A percentile compares a stretch with the other conserved stretches of the same genome.
These are phyloP conservation scores for Colletotrichum camelliae DNA, from an alignment of 2,329 filamentous ascomycete species.

Conservation along the genomic window DNA sequence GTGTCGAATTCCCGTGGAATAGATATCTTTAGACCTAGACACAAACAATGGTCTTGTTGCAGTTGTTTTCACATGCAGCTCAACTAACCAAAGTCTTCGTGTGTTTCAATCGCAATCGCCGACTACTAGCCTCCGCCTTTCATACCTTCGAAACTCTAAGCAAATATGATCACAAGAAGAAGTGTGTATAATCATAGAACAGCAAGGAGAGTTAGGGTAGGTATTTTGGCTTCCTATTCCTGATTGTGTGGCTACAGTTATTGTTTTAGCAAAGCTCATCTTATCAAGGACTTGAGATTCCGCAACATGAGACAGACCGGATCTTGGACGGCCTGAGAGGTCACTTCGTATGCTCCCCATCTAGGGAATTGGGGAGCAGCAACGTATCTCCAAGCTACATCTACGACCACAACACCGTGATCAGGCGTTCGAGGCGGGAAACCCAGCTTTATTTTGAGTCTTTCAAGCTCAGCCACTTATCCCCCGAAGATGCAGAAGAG, in stretches of 20 bases:
- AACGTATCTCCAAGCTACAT: background rate
- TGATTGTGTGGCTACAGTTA: background rate
- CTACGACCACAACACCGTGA: background rate
- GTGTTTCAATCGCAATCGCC: too few species aligned
- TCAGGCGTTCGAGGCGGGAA: background rate
- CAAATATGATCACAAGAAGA: background rate
- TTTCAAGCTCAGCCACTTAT: background rate
- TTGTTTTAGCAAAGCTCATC: background rate
- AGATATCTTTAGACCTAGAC: background rate
- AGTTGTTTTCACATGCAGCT: too few species aligned
- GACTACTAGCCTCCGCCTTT: too few species aligned
- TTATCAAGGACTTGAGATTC: background rate
- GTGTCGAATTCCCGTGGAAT: background rate
- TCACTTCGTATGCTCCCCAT: background rate
- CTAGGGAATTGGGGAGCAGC: background rate
- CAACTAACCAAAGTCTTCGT: too few species aligned
- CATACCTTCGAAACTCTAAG: background rate
- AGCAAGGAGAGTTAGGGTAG: background rate
- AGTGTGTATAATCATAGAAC: background rate
- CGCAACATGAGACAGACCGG: background rate
- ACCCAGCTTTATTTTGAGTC: background rate
- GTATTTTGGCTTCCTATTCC: background rate
- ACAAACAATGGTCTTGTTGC: background rate
- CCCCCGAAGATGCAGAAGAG: background rate
- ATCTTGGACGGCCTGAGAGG: background rate